Base-by-base conservation (phyloP, 257 asterid species). In the Nicotiana paniculata region DNA sequence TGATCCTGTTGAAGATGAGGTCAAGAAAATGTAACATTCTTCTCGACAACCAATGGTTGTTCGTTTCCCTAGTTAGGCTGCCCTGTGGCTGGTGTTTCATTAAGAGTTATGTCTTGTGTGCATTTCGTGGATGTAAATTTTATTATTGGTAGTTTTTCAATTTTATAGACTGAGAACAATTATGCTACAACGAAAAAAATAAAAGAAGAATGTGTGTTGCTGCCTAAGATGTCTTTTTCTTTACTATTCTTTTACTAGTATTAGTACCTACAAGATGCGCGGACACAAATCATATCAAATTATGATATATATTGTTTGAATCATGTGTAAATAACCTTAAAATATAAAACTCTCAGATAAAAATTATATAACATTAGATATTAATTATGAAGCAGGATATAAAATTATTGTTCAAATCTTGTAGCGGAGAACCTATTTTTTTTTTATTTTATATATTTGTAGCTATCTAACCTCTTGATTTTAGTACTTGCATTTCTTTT, bases 1-100 rank as follows among this genome's bases (percentile, higher is more conserved):
- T 4, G 93, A 94, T 79, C 99, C 99, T 11, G 81, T 80, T 43
- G 91, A 90, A 78, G 97, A 90, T 39, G 94, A 93, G 57, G 82
- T 88, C 85, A 94, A 92, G 88, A 90, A 89, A 87, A 77, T 88
- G 67, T 92, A 87, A 85, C 58, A 72, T 77, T 6, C 24, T 54
- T 68, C 51, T 54, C 15, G 28, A 53, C 30, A 68, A 58, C 54
- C 35, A 62, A 33, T 1, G 55, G 75, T 65, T 35, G 17, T 51
- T 58, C 21, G 55, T 30, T 9, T 21, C 46, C 53, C 30, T 53
- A 37, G 64, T 84, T 64, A 24, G 15, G 7, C 53, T 58, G 66
- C 59, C 33, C 18, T 43, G 37, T 24, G 35, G 33, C 43, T 39
- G 57, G 46, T 59, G 57, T 46, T 66, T 64, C 33, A 55, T 74